phyloP scores from a whole-genome alignment of 2,329 filamentous ascomycete species.

The Dothiorella sarmentorum region DNA sequence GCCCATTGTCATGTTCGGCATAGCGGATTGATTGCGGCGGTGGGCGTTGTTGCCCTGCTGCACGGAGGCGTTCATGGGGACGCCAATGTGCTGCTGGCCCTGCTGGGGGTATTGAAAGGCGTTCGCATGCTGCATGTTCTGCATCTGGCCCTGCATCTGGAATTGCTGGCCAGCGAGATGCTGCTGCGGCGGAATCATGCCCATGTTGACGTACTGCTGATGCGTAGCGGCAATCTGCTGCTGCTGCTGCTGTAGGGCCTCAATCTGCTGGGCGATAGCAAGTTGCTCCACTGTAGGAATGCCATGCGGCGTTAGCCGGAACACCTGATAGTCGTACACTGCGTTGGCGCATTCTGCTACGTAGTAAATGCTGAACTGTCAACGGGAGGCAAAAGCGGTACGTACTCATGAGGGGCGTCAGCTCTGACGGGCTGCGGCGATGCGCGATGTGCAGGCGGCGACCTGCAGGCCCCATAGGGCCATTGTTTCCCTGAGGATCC shows the following conservation, averaged over 20 bases:
- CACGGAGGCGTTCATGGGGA: slow-evolving; percentile 70
- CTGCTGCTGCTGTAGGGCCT: slow-evolving; percentile 94
- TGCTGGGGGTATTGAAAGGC: slow-evolving; percentile 80
- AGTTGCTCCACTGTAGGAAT: slow-evolving; percentile 79
- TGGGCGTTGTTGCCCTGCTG: slow-evolving; percentile 81
- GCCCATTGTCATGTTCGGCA: slow-evolving; percentile 88
- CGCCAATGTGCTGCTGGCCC: slow-evolving; percentile 57
- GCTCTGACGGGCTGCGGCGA: slow-evolving; percentile 91
- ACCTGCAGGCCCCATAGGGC: slow-evolving; percentile 66
- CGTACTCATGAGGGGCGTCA: slow-evolving; percentile 97
- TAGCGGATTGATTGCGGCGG: slow-evolving; percentile 95
- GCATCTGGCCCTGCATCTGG: slow-evolving; percentile 60
- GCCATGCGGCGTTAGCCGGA: slow-evolving; percentile 26
- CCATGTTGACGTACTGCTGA: slow-evolving; percentile 97
- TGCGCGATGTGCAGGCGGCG: slow-evolving; percentile 96
- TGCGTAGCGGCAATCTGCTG: slow-evolving; percentile 95
- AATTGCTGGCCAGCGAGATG: slow-evolving; percentile 59
- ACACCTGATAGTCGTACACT: not conserved
- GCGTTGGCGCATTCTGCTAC: slow-evolving; percentile 6
- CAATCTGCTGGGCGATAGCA: slow-evolving; percentile 96
- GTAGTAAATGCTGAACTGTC: slow-evolving; percentile 29
- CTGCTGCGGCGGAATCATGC: slow-evolving; percentile 85
- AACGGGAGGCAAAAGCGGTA: slow-evolving; percentile 31
- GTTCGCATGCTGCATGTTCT: slow-evolving; percentile 70
- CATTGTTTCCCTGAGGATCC: slow-evolving; percentile 53